These are phyloP conservation scores for Pseudognaphalium luteoalbum DNA, from an alignment of 129 eudicot species.

Conservation along the genomic window DNA sequence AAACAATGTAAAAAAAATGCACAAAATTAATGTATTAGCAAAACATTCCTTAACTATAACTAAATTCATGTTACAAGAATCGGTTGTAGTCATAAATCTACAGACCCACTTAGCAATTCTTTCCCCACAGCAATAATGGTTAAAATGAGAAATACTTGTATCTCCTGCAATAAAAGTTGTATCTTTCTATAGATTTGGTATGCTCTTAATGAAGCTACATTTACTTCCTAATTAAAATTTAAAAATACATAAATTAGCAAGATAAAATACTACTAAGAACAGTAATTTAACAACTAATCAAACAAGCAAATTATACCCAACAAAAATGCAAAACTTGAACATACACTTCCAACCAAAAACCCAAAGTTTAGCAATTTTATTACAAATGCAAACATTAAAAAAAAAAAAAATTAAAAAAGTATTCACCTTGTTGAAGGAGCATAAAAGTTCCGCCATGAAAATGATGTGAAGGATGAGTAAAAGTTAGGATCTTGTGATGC, in stretches of 20 bases:
- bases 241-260: too few species aligned
- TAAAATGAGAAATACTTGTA: not conserved
- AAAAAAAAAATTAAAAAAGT: not conserved
- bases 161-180: conserved; percentile 12
- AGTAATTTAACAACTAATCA: not conserved
- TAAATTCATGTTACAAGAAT: too few species aligned
- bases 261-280: too few species aligned
- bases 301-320: not conserved
- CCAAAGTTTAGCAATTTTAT: not conserved
- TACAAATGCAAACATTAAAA: conserved; percentile 6
- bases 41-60: too few species aligned
- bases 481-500: conserved; percentile 25
- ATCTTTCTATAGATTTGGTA: conserved; percentile 15
- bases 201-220: conserved; percentile 20
- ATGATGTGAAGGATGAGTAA: too few species aligned
- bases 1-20: not conserved
- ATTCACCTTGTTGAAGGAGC: conserved; percentile 34
- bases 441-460: conserved; percentile 35
- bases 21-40: not conserved
- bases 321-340: conserved; percentile 8
- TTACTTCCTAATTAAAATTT: conserved; percentile 7
- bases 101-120: too few species aligned
- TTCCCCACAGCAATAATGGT: not conserved
- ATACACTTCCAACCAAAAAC: conserved; percentile 7
- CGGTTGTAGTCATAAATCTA: too few species aligned